Base-by-base conservation (phyloP, 805 yeast genomes). In the Saturnispora serradocipensis region DNA sequence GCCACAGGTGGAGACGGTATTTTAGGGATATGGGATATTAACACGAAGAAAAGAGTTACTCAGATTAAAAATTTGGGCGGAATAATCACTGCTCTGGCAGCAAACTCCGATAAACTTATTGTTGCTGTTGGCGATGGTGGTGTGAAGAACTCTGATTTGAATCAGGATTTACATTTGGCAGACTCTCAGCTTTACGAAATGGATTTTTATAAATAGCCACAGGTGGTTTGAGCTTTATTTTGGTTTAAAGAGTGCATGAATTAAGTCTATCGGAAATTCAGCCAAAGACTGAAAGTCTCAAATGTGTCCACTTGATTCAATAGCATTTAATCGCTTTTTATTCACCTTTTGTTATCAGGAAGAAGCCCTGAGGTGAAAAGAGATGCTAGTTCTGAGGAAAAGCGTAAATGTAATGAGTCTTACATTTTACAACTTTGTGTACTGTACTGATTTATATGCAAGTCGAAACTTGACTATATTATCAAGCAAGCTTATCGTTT, bases 11-110 rank as follows among this genome's bases (percentile, higher is more conserved):
- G 54, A 9, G 69, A 66, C 48, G 56, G 64, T 1, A 53, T 63
- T 16, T 50, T 67, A 15, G 65, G 68, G 46, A 46, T 64, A 3
- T 67, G 71, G 71, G 69, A 67, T 51, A 59, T 59, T 45, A 50
- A 55, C 22, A 52, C 58, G 3, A 65, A 62, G 50, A 66, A 49
- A 43, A 43, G 51, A 10, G 44, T 25, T 25, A 30, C 35, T 11
- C 51, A 49, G 20, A 49, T 49, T 10, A 43, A 35, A n/a, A 49
- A 49, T 20, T n/a, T 49, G 16, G 40, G 30, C 10, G 51, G 51
- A 15, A 25, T 18, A 22, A 43, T 49, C 10, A 49, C 47, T 7
- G 51, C 51, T 24, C 7, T 49, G 20, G 47, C 51, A 22, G 27
- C 44, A 10, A 30, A 42, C 25, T 6, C 22, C 4, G 25, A 13